These are phyloP conservation scores for Calonectria hongkongensis DNA, from an alignment of 2,329 filamentous ascomycete species.

Conservation along the genomic window DNA sequence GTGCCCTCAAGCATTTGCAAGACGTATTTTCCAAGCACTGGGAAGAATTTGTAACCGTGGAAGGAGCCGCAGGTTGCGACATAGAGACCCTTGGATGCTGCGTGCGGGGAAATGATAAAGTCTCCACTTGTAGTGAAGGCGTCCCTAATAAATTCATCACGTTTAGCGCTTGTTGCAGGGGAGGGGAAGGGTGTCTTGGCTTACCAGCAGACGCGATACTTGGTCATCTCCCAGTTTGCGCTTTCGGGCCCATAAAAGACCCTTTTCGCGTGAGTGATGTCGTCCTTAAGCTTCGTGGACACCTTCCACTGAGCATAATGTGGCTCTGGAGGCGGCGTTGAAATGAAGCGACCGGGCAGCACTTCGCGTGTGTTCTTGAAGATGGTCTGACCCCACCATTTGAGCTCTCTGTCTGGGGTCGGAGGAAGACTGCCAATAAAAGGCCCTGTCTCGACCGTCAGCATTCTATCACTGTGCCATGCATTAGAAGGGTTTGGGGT, in stretches of 20 bases:
- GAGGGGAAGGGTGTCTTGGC: constrained; percentile 47
- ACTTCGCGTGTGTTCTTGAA: constrained; percentile 75
- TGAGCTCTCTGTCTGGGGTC: constrained; percentile 69
- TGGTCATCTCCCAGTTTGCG: constrained; percentile 74
- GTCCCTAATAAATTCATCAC: constrained; percentile 71
- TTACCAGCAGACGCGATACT: constrained; percentile 81
- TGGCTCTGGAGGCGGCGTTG: constrained; percentile 71
- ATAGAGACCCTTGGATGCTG: constrained; percentile 70
- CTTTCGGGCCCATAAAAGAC: constrained; percentile 76
- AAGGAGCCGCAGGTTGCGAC: constrained; percentile 80
- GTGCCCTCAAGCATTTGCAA: constrained; percentile 71
- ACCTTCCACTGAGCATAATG: constrained; percentile 81
- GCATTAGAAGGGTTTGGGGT: neutral
- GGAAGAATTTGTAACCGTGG: constrained; percentile 81
- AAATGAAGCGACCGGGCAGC: constrained; percentile 72
- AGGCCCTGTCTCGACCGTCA: constrained; percentile 62
- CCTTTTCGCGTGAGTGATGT: constrained; percentile 73
- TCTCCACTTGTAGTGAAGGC: constrained; percentile 76
- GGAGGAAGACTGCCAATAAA: constrained; percentile 76
- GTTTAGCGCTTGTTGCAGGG: neutral
- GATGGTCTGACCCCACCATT: constrained; percentile 78
- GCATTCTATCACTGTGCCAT: constrained; percentile 53
- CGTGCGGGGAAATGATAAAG: constrained; percentile 77
- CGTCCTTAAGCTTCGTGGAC: constrained; percentile 71
- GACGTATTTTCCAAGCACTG: constrained; percentile 77